Evolutionary conservation across 2,329 filamentous ascomycete genomes (phyloP).

Genomic region (Aureobasidium uvarum): DNA sequence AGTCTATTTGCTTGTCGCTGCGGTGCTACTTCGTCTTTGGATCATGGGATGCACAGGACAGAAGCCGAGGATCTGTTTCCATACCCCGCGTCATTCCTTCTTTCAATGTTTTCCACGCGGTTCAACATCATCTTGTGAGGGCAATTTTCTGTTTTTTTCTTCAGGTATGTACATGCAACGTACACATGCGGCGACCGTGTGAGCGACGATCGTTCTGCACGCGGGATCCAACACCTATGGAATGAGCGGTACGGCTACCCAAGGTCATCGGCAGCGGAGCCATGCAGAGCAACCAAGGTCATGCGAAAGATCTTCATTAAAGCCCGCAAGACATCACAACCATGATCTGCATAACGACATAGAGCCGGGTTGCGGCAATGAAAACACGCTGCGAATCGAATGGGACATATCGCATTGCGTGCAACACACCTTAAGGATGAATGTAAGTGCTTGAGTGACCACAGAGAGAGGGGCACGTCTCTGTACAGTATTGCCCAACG

Average conservation of each 20-base stretch:
- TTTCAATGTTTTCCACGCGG: neutral
- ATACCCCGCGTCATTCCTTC: neutral
- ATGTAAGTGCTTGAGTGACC: neutral
- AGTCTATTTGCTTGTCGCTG: neutral
- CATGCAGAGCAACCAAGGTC: neutral
- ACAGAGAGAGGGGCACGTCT: neutral
- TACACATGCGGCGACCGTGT: neutral
- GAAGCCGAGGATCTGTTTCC: neutral
- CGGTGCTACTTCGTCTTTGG: neutral
- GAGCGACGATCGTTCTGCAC: neutral
- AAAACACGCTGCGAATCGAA: neutral
- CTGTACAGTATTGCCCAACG: too few relatives aligned
- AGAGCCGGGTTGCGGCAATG: neutral
- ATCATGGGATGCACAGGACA: neutral
- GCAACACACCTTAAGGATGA: neutral
- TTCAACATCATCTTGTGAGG: neutral
- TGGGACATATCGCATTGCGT: neutral
- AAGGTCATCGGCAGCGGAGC: neutral
- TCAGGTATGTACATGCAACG: neutral
- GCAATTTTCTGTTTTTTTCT: neutral
- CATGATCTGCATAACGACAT: neutral
- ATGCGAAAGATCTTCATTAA: neutral
- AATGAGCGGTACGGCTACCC: neutral
- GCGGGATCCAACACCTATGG: neutral
- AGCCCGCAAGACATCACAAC: neutral